Percentiles rank a stretch among this genome's conserved stretches.
Evolutionary conservation across 495 filamentous ascomycete genomes (phyloP).

Genomic region (Viridothelium virens): DNA sequence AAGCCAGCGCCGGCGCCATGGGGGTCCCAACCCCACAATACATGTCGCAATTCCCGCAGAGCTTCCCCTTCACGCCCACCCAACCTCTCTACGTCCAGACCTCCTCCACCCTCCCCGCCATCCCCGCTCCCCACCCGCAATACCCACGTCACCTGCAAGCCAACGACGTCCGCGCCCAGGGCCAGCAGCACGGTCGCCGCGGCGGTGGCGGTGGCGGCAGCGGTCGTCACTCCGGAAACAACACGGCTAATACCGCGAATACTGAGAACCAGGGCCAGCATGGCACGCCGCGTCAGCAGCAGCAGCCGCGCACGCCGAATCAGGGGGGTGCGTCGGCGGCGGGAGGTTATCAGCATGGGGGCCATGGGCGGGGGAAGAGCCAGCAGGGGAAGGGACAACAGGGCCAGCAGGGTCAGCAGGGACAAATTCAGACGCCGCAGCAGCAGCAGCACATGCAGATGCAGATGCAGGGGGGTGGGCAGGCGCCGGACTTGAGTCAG

Average conservation of each 20-base stretch:
- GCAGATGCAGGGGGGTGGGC: not conserved
- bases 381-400: too few species aligned
- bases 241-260: too few species aligned
- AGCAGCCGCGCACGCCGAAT: too few species aligned
- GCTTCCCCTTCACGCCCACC: not conserved
- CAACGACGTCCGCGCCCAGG: not conserved
- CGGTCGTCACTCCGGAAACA: too few species aligned
- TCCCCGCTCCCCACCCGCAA: not conserved
- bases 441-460: not conserved
- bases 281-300: too few species aligned
- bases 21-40: not conserved
- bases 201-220: not conserved
- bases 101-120: not conserved
- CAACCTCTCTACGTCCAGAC: not conserved
- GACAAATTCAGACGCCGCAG: not conserved
- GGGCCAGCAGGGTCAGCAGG: not conserved
- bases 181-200: not conserved
- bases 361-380: too few species aligned
- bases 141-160: conserved; percentile 2
- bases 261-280: too few species aligned
- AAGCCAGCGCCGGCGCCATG: not conserved
- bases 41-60: not conserved
- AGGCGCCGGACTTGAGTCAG: not conserved
- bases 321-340: too few species aligned
- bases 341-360: not conserved